phyloP scores from a whole-genome alignment of 2,329 filamentous ascomycete genomes.

The Beauveria sp. region DNA sequence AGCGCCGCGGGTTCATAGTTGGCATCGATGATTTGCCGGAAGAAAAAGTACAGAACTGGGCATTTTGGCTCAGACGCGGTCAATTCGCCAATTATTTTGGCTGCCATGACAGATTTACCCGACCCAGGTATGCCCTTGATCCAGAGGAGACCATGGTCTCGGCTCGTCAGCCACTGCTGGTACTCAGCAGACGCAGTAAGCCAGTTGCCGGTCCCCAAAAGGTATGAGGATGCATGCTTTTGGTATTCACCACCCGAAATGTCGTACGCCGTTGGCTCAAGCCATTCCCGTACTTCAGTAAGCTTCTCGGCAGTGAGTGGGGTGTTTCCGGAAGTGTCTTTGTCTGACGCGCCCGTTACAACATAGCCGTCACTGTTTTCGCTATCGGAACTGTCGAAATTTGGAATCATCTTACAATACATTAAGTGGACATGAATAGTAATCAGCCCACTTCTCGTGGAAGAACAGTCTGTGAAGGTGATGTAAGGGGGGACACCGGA shows the following conservation, averaged over 20 bases:
- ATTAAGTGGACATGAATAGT: neutral
- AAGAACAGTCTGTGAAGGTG: neutral
- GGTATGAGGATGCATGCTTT: conserved; percentile 19
- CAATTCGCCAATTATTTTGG: conserved; percentile 17
- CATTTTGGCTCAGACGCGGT: neutral
- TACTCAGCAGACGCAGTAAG: conserved; percentile 14
- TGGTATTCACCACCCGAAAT: conserved; percentile 20
- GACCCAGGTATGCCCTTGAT: conserved; percentile 31
- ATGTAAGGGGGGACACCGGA: neutral
- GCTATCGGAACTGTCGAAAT: neutral
- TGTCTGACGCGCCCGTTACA: neutral
- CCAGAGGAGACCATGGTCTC: conserved; percentile 20
- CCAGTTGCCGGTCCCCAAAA: conserved; percentile 18
- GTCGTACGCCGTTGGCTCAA: conserved; percentile 22
- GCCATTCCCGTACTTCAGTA: conserved; percentile 21
- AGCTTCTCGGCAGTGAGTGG: neutral
- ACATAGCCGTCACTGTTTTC: conserved; percentile 2
- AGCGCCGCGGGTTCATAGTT: conserved; percentile 25
- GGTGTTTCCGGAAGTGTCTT: too few relatives aligned
- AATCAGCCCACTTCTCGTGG: neutral
- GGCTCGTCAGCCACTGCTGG: conserved; percentile 13
- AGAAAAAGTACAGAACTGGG: conserved; percentile 32
- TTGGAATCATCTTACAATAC: neutral
- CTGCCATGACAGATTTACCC: conserved; percentile 30
- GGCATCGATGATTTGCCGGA: conserved; percentile 29